Evolutionary conservation across 164 flowering plant genomes (phyloP), one percentile per base, ranked within the genome.

Genomic region (Nelumbo lutea): DNA sequence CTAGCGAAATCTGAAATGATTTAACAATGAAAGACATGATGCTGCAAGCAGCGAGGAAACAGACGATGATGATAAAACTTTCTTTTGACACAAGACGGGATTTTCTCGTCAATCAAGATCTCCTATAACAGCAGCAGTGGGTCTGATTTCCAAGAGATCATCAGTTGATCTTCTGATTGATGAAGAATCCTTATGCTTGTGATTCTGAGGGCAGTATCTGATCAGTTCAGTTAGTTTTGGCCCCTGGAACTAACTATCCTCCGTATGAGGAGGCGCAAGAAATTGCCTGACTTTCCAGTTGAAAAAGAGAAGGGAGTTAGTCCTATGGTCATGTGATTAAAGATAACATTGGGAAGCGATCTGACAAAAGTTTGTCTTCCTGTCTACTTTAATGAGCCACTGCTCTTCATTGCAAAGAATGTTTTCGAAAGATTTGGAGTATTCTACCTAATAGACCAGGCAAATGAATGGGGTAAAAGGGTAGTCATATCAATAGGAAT

Each of bases 371-470:
- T 72, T 53, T 72, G 75, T 72, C 75, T 72, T 45, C 75, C 75
- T 66, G 75, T 72, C 51, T 72, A 72, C 70, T 72, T 72, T 59
- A 72, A 66, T 66, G 70, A 66, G 59, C 75, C 75, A 47, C 80
- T 93, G n/a, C 9, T 96, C 99, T 58, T 89, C 98, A 46, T 81
- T 96, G 63, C 98, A 96, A 77, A 96, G n/a, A 96, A 73, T 87
- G 93, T 76, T 90, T 83, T 81, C n/a, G n/a, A 98, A 93, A 82
- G 99, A 96, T 81, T 70, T 96, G 83, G 98, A 96, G 68, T 96
- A 88, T 72, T 91, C 99, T 96, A 84, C 70, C 98, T 96, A 62
- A 45, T 96, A 64, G 99, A 96, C 53, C 88, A 88, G 51, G 98
- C 99, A 60, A 81, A 85, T 77, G 96, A 87, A 82, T 92, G 96